Percentiles rank a stretch among this genome's conserved stretches.
Conservation (phyloP, 257 asterid genomes). For the Solanum pinnatisectum region DNA sequence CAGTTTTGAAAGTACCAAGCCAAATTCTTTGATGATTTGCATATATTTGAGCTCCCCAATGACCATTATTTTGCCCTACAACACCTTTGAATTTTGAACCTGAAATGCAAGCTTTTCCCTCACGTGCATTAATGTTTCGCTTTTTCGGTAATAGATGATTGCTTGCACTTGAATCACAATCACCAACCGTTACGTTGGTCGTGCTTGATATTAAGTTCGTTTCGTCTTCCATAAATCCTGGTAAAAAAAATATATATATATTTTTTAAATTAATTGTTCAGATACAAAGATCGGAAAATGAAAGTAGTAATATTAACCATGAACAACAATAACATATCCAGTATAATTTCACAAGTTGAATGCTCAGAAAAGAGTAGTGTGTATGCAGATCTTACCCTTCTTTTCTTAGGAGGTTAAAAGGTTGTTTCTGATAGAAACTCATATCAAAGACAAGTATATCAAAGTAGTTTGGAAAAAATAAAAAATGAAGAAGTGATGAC, state of each 20-base stretch:
- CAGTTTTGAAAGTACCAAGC: conserved; percentile 65
- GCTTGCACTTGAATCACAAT: conserved; percentile 22
- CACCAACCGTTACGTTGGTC: neutral
- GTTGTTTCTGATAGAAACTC: neutral
- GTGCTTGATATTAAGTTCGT: conserved; percentile 10
- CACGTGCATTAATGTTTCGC: conserved; percentile 12
- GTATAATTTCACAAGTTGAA: neutral
- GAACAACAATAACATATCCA: neutral
- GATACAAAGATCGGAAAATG: neutral
- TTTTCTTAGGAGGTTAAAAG: no score
- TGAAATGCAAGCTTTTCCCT: neutral
- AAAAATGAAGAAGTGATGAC: neutral
- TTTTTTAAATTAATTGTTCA: neutral
- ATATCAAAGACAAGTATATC: neutral
- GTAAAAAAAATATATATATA: neutral
- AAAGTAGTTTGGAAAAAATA: neutral
- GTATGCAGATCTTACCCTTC: neutral
- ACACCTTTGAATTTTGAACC: conserved; percentile 58
- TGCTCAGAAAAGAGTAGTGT: neutral
- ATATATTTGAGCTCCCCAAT: conserved; percentile 80
- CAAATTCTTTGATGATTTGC: conserved; percentile 50
- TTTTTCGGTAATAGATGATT: neutral
- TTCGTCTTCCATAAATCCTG: conserved; percentile 25
- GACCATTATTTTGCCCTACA: conserved; percentile 57
- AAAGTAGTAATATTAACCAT: neutral